These are phyloP conservation scores for Amaranthus cruentus DNA, from an alignment of 148 eudicot species.

Conservation along the genomic window DNA sequence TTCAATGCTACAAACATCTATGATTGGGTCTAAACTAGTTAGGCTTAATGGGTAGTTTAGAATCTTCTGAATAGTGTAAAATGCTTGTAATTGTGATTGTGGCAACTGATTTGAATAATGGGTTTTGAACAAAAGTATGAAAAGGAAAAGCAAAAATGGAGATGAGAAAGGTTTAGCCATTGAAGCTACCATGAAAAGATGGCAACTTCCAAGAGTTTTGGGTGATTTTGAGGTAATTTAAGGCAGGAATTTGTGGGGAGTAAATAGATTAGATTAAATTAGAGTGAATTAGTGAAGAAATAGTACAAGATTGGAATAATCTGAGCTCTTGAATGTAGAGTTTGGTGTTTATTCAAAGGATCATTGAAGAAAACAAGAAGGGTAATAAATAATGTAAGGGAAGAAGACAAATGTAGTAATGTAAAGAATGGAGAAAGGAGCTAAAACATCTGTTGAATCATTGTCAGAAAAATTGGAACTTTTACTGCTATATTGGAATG, in stretches of 20 bases:
- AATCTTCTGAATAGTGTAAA: conserved; percentile 44
- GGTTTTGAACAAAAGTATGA: conserved; percentile 23
- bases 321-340: background rate
- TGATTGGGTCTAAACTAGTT: conserved; percentile 33
- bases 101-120: conserved; percentile 37
- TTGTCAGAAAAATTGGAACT: conserved; percentile 23
- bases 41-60: conserved; percentile 42
- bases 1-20: conserved; percentile 50
- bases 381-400: background rate
- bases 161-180: conserved; percentile 25
- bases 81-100: conserved; percentile 44
- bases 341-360: background rate
- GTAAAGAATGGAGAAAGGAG: background rate
- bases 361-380: conserved; percentile 20
- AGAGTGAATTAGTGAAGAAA: background rate
- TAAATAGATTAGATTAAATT: background rate
- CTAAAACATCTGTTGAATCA: conserved; percentile 10
- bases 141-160: conserved; percentile 9
- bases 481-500: background rate
- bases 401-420: conserved; percentile 13
- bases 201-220: conserved; percentile 6
- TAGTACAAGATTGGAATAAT: conserved; percentile 1
- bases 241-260: background rate
- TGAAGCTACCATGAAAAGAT: background rate
- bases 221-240: background rate